Evolutionary conservation across 495 filamentous ascomycete genomes (phyloP).

Genomic region (Talaromyces stipitatus): DNA sequence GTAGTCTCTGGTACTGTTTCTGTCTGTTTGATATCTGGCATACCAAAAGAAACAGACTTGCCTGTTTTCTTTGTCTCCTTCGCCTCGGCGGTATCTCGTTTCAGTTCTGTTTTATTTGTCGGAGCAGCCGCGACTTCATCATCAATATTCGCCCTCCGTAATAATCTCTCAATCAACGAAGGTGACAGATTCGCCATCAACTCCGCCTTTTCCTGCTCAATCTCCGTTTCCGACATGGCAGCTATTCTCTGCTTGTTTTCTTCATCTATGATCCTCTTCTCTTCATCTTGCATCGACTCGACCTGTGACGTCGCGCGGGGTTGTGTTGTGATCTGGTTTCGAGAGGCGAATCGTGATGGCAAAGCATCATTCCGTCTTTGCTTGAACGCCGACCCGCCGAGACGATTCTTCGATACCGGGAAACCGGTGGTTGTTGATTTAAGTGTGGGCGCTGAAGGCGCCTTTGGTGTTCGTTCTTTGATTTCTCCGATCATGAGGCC

Average conservation of each 20-base stretch:
- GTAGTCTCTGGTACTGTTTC: slow-evolving; percentile 16
- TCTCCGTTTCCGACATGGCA: slow-evolving; percentile 74
- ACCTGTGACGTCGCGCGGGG: slow-evolving; percentile 2
- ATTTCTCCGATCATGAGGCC: slow-evolving; percentile 62
- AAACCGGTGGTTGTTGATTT: slow-evolving; percentile 64
- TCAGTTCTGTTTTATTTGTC: not conserved
- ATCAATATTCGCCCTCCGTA: slow-evolving; percentile 73
- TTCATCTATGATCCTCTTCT: slow-evolving; percentile 64
- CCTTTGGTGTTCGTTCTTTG: slow-evolving; percentile 55
- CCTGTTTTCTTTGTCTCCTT: slow-evolving; percentile 2
- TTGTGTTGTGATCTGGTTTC: not conserved
- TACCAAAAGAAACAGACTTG: slow-evolving; percentile 27
- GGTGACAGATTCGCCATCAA: slow-evolving; percentile 63
- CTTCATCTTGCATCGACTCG: slow-evolving; percentile 32
- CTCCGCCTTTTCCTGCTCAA: slow-evolving; percentile 67
- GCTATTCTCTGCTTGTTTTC: slow-evolving; percentile 72
- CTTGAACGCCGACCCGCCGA: slow-evolving; percentile 67
- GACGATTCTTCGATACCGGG: slow-evolving; percentile 74
- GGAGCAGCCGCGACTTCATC: slow-evolving; percentile 27
- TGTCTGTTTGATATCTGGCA: not conserved
- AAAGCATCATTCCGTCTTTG: slow-evolving; percentile 27
- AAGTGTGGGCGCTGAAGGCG: slow-evolving; percentile 51
- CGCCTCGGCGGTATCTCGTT: not conserved
- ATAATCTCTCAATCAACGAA: slow-evolving; percentile 62
- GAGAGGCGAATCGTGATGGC: not conserved